Base-by-base conservation (phyloP, 2,329 filamentous ascomycete genomes). In the Didymella segeticola region DNA sequence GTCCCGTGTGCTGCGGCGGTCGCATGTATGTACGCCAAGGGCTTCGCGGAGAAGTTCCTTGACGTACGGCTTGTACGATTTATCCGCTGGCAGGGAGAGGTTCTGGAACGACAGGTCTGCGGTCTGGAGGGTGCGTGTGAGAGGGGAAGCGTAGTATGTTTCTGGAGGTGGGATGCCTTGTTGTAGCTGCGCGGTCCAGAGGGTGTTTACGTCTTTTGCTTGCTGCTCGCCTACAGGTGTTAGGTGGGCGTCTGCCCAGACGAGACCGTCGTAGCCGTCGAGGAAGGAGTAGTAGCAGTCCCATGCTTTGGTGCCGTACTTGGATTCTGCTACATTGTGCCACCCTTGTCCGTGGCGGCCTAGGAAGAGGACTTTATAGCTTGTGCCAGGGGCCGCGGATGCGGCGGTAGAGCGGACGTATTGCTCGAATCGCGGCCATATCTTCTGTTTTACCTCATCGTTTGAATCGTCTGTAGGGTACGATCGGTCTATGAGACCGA, bases 331-430 rank as follows among this genome's bases (percentile, higher is more conserved):
- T 14, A 85, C 83, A 66, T 88, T 88, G 67, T 87, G 83, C 53
- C 76, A 78, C 0, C 88, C 88, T 71, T 91, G 82, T 9, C 88
- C 89, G 69, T 91, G 89, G 31, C 89, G 82, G 17, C 83, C 88
- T 65, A 89, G 78, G 70, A 87, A 87, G 19, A 91, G 69, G 7
- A 91, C 78, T 71, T 90, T 90, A 76, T 87, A 88, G 12, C 78
- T 74, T 5, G 80, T 78, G 23, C 76, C 77, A 2, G 72, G 66
- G n/a, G 62, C 62, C 1, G 69, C 69, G 1, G 77, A 69, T 4
- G 68, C 58, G 68, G 86, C 85, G 19, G 89, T 68, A 22, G 78
- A 70, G 14, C 77, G 62, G 6, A 89, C 78, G 58, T 85, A 83
- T 39, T 78, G 67, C 47, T 78, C 78, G 61, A 90, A 88, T n/a